These are phyloP conservation scores for Diaporthe humulicola DNA, from an alignment of 2,329 filamentous ascomycete species.

Conservation along the genomic window DNA sequence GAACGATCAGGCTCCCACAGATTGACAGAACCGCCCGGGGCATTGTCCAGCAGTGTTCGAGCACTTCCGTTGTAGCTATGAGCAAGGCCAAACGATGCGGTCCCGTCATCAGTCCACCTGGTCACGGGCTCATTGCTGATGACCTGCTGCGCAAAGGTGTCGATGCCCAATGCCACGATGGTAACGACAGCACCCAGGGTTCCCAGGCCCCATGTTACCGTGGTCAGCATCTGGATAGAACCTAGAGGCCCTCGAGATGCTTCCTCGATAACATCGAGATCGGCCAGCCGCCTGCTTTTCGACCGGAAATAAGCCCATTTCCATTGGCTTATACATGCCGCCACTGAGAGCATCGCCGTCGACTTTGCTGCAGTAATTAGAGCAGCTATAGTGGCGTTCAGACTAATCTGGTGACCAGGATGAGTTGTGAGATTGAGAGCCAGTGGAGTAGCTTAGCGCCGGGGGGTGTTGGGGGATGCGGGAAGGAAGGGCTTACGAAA, in stretches of 20 bases:
- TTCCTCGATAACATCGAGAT: constrained; percentile 11
- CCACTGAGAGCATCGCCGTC: constrained; percentile 13
- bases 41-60: background rate
- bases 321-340: constrained; percentile 16
- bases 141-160: constrained; percentile 17
- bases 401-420: background rate
- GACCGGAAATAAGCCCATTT: constrained; percentile 18
- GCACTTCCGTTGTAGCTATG: constrained; percentile 18
- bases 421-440: background rate
- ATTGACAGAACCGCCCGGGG: background rate
- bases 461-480: background rate
- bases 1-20: constrained; percentile 13
- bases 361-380: constrained; percentile 18
- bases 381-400: constrained; percentile 8
- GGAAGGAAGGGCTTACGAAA: background rate
- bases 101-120: background rate
- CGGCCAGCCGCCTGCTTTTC: constrained; percentile 1
- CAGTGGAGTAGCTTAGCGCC: background rate
- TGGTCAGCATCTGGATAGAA: constrained; percentile 6
- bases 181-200: background rate
- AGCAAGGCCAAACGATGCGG: constrained; percentile 13
- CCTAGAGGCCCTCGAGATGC: constrained; percentile 13
- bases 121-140: background rate
- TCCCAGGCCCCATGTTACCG: background rate
- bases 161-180: constrained; percentile 13